Evolutionary conservation across 805 yeast species (phyloP).

Genomic region (Wickerhamomyces bisporus): DNA sequence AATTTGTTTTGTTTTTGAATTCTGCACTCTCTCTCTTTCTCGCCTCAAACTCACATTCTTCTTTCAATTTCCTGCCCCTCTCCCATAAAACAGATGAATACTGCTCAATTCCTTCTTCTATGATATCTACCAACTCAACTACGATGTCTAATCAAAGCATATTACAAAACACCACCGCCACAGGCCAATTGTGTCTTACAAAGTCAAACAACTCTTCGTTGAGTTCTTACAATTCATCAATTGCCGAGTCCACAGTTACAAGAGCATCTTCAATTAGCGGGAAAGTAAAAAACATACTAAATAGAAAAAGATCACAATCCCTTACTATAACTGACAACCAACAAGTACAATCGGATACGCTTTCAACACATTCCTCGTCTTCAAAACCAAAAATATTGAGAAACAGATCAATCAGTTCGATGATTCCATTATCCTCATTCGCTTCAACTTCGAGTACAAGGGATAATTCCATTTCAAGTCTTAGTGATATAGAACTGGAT

Average conservation of each 20-base stretch:
- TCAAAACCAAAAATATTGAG: slow-evolving; percentile 1
- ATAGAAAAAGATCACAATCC: slow-evolving; percentile 15
- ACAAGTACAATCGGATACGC: neutral
- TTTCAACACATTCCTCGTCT: neutral
- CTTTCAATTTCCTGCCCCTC: too few relatives aligned
- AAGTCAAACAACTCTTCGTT: slow-evolving; percentile 20
- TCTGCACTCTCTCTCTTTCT: too few relatives aligned
- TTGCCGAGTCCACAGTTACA: slow-evolving; percentile 15
- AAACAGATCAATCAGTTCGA: slow-evolving; percentile 10
- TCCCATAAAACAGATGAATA: too few relatives aligned
- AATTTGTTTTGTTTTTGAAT: too few relatives aligned
- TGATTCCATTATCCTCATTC: slow-evolving; percentile 6
- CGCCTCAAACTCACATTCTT: too few relatives aligned
- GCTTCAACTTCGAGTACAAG: slow-evolving; percentile 10
- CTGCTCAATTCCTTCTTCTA: too few relatives aligned
- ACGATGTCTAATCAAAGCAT: too few relatives aligned
- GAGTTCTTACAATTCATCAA: slow-evolving; percentile 18
- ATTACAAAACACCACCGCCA: too few relatives aligned
- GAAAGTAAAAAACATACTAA: slow-evolving; percentile 8
- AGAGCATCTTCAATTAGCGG: slow-evolving; percentile 6
- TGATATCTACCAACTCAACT: too few relatives aligned
- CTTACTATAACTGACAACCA: slow-evolving; percentile 2
- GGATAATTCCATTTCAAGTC: slow-evolving; percentile 22
- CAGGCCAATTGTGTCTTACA: slow-evolving; percentile 13
- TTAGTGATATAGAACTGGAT: slow-evolving; percentile 19